Evolutionary conservation across 441 rosid species (phyloP).

Genomic region (Pelargonium cotyledonis): DNA sequence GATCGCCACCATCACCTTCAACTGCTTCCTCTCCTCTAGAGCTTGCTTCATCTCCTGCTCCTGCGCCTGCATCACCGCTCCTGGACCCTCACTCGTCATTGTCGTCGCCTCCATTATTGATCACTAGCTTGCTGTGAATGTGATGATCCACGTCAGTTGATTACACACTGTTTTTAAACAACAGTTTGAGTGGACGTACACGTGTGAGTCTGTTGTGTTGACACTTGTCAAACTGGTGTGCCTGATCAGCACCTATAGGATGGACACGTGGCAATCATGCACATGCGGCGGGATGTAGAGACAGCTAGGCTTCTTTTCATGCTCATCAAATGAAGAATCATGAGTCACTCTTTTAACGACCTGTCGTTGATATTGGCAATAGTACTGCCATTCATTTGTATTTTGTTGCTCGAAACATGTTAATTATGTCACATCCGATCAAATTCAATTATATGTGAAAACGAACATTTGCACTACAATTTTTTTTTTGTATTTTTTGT

Average conservation of each 20-base stretch:
- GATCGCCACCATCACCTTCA: constrained; percentile 52
- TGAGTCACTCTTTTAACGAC: too few species aligned
- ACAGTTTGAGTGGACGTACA: not conserved
- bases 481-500: too few species aligned
- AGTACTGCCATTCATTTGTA: too few species aligned
- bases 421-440: too few species aligned
- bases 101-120: constrained; percentile 1
- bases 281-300: not conserved
- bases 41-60: constrained; percentile 9
- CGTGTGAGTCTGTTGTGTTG: not conserved
- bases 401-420: too few species aligned
- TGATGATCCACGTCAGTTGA: too few species aligned
- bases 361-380: too few species aligned
- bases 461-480: too few species aligned
- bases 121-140: not conserved
- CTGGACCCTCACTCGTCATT: constrained; percentile 5
- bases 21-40: constrained; percentile 16
- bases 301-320: too few species aligned
- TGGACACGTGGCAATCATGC: not conserved
- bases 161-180: not conserved
- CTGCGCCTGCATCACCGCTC: constrained; percentile 13
- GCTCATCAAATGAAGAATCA: too few species aligned
- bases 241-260: not conserved
- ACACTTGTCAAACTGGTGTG: too few species aligned
- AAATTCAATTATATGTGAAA: too few species aligned